A percentile compares a stretch with the other conserved stretches of the same genome.
Evolutionary conservation across 163 green algal species (phyloP).

Genomic region (Scenedesmus sp.): DNA sequence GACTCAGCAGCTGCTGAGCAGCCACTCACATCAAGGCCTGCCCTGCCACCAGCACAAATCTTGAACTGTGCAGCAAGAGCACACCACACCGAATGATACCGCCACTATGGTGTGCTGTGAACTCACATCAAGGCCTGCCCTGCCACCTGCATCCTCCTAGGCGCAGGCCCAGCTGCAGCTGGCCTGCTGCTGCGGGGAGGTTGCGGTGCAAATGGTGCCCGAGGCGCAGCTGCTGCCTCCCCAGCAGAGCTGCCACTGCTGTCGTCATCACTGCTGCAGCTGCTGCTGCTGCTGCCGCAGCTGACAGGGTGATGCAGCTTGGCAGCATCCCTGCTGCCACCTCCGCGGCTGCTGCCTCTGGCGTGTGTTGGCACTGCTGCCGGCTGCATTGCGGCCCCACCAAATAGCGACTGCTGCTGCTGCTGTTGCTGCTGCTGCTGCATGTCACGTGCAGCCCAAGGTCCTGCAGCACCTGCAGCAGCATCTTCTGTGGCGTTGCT

Average conservation of each 20-base stretch:
- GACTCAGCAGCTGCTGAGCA: too few species aligned
- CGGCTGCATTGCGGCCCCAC: not conserved
- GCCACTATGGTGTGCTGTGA: too few species aligned
- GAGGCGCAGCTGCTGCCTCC: not conserved
- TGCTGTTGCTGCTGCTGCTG: not conserved
- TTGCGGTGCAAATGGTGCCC: not conserved
- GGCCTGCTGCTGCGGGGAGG: not conserved
- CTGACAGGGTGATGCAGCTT: not conserved
- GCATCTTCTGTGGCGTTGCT: not conserved
- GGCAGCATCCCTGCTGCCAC: not conserved
- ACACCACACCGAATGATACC: too few species aligned
- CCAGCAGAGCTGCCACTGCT: not conserved
- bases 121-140: not conserved
- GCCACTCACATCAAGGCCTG: too few species aligned
- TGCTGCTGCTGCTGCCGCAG: not conserved
- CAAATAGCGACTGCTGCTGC: not conserved
- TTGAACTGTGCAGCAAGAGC: too few species aligned
- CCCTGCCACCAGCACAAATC: too few species aligned
- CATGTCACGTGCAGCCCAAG: not conserved
- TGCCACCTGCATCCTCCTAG: not conserved
- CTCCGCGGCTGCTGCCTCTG: not conserved
- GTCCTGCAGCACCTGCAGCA: not conserved
- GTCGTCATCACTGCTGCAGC: not conserved
- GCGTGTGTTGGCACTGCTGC: not conserved
- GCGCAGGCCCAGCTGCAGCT: not conserved